Conservation (phyloP, 2,329 filamentous ascomycete genomes). For the Sclerotinia glacialis region DNA sequence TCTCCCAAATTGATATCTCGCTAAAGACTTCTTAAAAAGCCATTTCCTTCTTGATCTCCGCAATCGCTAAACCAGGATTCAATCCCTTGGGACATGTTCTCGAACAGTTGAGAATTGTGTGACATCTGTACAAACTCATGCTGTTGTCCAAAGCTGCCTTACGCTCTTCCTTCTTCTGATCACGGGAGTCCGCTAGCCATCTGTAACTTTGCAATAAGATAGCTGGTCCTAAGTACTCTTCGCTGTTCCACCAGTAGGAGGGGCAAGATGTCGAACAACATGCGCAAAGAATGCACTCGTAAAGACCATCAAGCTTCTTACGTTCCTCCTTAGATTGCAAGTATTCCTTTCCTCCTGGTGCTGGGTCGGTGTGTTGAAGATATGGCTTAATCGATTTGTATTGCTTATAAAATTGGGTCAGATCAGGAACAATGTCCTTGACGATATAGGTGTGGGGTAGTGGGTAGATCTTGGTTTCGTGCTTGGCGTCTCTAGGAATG, state of each 20-base stretch:
- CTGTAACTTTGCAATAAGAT: constrained; percentile 97
- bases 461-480: constrained; percentile 93
- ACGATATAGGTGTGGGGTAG: constrained; percentile 98
- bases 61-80: constrained; percentile 92
- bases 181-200: constrained; percentile 93
- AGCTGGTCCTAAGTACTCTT: constrained; percentile 96
- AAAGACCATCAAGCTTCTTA: constrained; percentile 90
- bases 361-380: constrained; percentile 82
- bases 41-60: constrained; percentile 98
- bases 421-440: constrained; percentile 96
- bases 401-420: constrained; percentile 99
- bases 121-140: constrained; percentile 98
- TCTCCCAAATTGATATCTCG: not conserved
- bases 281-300: constrained; percentile 98
- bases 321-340: constrained; percentile 89
- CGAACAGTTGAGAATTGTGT: constrained; percentile 99
- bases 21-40: constrained; percentile 45
- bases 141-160: constrained; percentile 94
- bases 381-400: constrained; percentile 99
- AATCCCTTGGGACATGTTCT: constrained; percentile 97
- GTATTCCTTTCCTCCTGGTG: constrained; percentile 85
- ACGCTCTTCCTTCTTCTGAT: constrained; percentile 83
- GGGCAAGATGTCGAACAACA: constrained; percentile 99
- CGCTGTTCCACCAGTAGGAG: constrained; percentile 99
- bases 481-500: constrained; percentile 77